A percentile compares a stretch with the other conserved stretches of the same genome.
These are phyloP conservation scores for Deuterostichococcus epilithicus DNA, from an alignment of 139 green algal species.

Conservation along the genomic window DNA sequence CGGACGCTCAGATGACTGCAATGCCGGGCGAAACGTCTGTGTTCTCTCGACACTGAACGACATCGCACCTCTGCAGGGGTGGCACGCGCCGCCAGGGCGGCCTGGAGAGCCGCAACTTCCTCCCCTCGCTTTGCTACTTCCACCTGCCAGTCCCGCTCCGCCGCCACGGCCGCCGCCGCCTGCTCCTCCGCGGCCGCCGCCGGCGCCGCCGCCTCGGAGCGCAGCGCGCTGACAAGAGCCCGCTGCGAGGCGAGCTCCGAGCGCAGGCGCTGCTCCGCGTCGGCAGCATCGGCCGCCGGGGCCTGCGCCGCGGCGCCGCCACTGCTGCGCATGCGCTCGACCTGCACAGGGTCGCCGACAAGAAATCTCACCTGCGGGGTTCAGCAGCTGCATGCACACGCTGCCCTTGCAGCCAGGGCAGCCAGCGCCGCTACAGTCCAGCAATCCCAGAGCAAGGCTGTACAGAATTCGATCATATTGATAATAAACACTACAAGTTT, in stretches of 20 bases:
- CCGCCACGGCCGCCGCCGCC: too few relatives aligned
- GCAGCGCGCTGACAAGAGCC: slow-evolving; percentile 12
- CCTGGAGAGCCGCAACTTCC: too few relatives aligned
- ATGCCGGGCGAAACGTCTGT: too few relatives aligned
- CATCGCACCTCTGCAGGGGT: slow-evolving; percentile 8
- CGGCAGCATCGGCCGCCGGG: slow-evolving; percentile 46
- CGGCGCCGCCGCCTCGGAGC: not conserved
- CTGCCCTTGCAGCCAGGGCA: too few relatives aligned
- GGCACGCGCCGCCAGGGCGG: slow-evolving; percentile 32
- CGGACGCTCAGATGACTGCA: too few relatives aligned
- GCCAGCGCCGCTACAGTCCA: too few relatives aligned
- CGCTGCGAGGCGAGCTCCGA: slow-evolving; percentile 22
- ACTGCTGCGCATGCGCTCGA: not conserved
- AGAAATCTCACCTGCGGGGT: too few relatives aligned
- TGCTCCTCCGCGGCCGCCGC: not conserved
- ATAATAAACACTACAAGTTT: not conserved
- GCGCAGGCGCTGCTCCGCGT: slow-evolving; percentile 29
- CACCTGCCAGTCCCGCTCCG: not conserved
- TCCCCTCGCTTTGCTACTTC: not conserved
- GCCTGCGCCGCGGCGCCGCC: slow-evolving; percentile 38
- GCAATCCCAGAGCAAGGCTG: too few relatives aligned
- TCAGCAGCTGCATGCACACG: too few relatives aligned
- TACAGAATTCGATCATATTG: too few relatives aligned
- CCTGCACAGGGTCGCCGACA: not conserved
- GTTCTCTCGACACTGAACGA: too few relatives aligned